These are phyloP conservation scores for Globisporangium spiculum DNA, from an alignment of 352 stramenopile species.

Conservation along the genomic window DNA sequence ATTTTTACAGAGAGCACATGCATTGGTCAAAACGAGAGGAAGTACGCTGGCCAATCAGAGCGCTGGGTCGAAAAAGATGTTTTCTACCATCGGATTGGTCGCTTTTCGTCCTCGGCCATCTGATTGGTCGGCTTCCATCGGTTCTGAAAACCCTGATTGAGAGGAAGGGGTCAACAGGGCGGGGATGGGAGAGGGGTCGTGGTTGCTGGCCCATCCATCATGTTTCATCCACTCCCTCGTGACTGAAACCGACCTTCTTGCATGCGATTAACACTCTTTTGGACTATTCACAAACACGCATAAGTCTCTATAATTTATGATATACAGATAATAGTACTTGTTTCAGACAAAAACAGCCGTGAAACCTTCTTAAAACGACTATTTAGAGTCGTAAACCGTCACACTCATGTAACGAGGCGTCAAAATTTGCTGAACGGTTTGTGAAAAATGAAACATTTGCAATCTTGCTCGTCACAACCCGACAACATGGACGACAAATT, in stretches of 20 bases:
- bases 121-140: background rate
- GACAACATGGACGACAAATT: background rate
- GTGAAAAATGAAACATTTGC: background rate
- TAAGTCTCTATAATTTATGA: background rate
- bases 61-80: too few relatives aligned
- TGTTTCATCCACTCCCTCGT: background rate
- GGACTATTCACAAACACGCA: background rate
- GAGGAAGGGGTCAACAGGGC: background rate
- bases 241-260: background rate
- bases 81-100: background rate
- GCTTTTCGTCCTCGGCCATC: background rate
- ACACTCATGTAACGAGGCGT: background rate
- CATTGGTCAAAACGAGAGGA: background rate
- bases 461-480: background rate
- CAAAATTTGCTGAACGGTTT: background rate
- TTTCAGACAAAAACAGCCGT: background rate
- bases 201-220: background rate
- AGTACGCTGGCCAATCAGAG: too few relatives aligned
- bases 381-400: background rate
- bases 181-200: background rate
- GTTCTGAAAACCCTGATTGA: background rate
- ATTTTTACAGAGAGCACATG: background rate
- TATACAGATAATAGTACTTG: too few relatives aligned
- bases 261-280: background rate
- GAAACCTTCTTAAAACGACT: background rate